Evolutionary conservation across 768 basidiomycete species (phyloP), one percentile per base, ranked within the genome.

Genomic region (Mycena venus): DNA sequence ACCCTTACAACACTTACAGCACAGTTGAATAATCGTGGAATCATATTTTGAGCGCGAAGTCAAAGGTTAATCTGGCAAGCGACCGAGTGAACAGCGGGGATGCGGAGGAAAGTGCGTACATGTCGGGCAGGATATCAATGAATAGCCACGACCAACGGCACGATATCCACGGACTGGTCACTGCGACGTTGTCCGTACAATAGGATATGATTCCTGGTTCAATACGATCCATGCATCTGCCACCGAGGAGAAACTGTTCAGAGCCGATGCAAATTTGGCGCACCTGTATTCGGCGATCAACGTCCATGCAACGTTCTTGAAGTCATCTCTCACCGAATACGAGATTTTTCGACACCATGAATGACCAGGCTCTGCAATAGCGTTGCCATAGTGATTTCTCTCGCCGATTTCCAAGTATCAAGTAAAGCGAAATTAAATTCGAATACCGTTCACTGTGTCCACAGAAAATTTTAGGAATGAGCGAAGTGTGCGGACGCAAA

Each of bases 21-120:
- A 29, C 34, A 12, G 38, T 63, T 38, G 21, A 61, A 65, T 73
- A 42, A 49, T 61, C 25, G 19, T 61, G 44, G 51, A 21, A 27
- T 49, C 2, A 14, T 62, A 56, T 34, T 42, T 29, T 70, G 70
- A 61, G 40, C 34, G 36, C 42, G 68, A 75, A 70, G 63, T 49
- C 55, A 51, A 58, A 67, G 62, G 61, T 38, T 70, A 69, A 74
- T 56, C 32, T 60, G 63, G 51, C 10, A 51, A 34, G 40, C 70
- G 44, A 59, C 38, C 55, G 68, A 49, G 64, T 51, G 62, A 55
- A 58, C 61, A 29, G 47, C 38, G 27, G 59, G 47, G 60, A 70
- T 40, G 47, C 63, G 56, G 40, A 53, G 56, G 51, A 59, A 68
- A 61, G 7, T 64, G 73, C 73, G 68, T 42, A 61, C 73, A 56